Evolutionary conservation across 2,329 filamentous ascomycete genomes (phyloP).

Genomic region (Paecilomyces variotii): DNA sequence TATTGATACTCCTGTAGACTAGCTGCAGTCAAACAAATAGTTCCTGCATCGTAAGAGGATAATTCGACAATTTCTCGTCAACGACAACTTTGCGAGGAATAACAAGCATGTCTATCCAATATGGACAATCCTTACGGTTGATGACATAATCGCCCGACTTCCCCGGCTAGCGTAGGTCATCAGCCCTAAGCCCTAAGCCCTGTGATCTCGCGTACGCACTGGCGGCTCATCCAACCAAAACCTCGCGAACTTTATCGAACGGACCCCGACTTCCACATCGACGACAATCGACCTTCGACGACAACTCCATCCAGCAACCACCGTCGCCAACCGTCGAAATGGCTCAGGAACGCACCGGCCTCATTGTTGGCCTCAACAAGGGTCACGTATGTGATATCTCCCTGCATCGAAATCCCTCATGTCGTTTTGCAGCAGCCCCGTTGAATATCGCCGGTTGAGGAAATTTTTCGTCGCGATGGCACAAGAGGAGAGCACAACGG

Average conservation of each 20-base stretch:
- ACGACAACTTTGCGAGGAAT: not conserved
- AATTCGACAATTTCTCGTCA: too few species aligned
- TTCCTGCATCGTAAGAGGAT: too few species aligned
- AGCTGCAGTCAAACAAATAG: too few species aligned
- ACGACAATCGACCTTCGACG: conserved; percentile 14
- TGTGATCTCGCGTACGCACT: conserved; percentile 30
- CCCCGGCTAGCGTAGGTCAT: not conserved
- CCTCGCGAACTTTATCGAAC: conserved; percentile 13
- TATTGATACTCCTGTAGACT: too few species aligned
- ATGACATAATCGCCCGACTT: not conserved
- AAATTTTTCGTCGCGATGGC: not conserved
- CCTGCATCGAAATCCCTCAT: conserved; percentile 7
- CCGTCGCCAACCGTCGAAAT: conserved; percentile 37
- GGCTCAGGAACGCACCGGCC: conserved; percentile 45
- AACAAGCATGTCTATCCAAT: too few species aligned
- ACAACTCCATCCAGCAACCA: conserved; percentile 25
- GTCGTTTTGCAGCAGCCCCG: not conserved
- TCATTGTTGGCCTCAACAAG: conserved; percentile 56
- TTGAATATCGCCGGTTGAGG: not conserved
- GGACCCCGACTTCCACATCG: conserved; percentile 16
- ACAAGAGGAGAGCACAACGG: not conserved
- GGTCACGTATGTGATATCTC: conserved; percentile 53
- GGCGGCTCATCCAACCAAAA: conserved; percentile 26
- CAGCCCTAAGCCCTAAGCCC: conserved; percentile 32
- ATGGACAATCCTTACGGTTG: not conserved